phyloP scores from a whole-genome alignment of 768 basidiomycete species.

The Lentinus tigrinus region DNA sequence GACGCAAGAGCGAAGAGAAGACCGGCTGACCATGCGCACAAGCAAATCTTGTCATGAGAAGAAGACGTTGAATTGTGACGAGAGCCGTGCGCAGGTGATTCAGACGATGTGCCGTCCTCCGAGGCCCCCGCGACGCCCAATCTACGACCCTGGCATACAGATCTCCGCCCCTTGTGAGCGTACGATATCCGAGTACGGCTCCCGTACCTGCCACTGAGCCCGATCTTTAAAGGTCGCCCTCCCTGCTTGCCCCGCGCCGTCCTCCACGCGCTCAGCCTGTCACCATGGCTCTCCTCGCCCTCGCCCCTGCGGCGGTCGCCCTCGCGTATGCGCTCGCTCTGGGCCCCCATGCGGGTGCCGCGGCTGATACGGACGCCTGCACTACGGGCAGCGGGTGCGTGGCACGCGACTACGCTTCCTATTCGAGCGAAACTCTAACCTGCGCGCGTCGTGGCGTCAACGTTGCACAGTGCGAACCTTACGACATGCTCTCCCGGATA shows the following conservation, averaged over 20 bases:
- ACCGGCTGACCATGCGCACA: too few relatives aligned
- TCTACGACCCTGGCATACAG: too few relatives aligned
- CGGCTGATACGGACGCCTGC: not conserved
- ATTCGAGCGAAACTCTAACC: not conserved
- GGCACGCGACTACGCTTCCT: too few relatives aligned
- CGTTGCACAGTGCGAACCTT: conserved; percentile 5
- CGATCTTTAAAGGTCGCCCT: not conserved
- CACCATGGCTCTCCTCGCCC: not conserved
- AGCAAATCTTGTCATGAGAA: not conserved
- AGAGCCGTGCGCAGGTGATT: too few relatives aligned
- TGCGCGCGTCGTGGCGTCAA: not conserved
- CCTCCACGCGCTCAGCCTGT: not conserved
- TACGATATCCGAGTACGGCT: too few relatives aligned
- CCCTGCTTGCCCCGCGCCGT: not conserved
- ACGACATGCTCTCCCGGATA: conserved; percentile 13
- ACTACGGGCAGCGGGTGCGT: conserved; percentile 7
- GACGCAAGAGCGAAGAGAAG: not conserved
- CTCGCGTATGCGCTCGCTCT: conserved; percentile 5
- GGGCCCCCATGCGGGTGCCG: not conserved
- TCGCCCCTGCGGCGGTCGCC: not conserved
- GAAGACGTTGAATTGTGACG: too few relatives aligned
- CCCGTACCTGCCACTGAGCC: too few relatives aligned
- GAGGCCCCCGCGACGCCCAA: too few relatives aligned
- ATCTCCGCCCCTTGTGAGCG: too few relatives aligned
- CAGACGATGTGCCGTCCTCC: too few relatives aligned